Conservation (phyloP, 2,329 filamentous ascomycete species). For the Talaromyces sp. region DNA sequence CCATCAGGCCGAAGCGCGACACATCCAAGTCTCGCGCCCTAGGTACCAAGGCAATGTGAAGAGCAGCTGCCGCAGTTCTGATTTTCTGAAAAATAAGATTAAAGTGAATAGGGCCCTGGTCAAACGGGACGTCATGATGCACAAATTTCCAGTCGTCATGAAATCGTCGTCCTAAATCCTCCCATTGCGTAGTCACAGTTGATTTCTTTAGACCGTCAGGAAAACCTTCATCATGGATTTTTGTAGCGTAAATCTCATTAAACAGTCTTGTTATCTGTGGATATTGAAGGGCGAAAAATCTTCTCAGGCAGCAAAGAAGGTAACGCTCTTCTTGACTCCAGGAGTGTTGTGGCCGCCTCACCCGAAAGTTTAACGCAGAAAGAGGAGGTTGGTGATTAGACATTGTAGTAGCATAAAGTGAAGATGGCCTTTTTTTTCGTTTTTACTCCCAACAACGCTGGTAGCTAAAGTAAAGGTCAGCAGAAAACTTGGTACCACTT, state of each 20-base stretch:
- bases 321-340: conserved; percentile 17
- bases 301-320: conserved; percentile 20
- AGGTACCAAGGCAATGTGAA: neutral
- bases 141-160: conserved; percentile 21
- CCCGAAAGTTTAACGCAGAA: neutral
- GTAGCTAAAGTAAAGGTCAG: neutral
- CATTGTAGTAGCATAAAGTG: neutral
- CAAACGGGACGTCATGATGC: conserved; percentile 16
- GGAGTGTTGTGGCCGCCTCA: conserved; percentile 1
- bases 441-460: too few relatives aligned
- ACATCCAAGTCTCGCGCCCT: conserved; percentile 2
- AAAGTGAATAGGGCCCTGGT: conserved; percentile 13
- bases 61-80: neutral
- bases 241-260: conserved; percentile 17
- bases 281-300: conserved; percentile 17
- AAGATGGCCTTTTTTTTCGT: neutral
- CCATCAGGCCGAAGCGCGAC: neutral
- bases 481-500: neutral
- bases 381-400: neutral
- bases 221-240: conserved; percentile 19
- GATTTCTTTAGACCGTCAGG: conserved; percentile 2
- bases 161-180: conserved; percentile 12
- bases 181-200: conserved; percentile 18
- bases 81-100: conserved; percentile 11
- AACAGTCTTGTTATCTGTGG: conserved; percentile 19